Base-by-base conservation (phyloP, 164 flowering plant species). In the Stephania yunnanensis region DNA sequence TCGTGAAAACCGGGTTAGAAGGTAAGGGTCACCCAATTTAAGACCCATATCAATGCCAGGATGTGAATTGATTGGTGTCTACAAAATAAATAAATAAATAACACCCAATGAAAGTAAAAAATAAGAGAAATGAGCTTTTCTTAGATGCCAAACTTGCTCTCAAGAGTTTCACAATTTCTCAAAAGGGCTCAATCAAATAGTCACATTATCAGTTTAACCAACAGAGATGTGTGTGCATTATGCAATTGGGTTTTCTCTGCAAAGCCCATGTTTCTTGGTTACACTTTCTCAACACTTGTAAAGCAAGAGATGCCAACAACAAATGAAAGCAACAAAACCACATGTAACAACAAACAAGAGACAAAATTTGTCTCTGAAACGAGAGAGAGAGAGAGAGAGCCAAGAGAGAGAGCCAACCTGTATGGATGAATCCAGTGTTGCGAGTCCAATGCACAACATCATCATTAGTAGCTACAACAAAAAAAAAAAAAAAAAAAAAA, bases 371-470 rank as follows among this genome's bases (percentile, higher is more conserved):
- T 20, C 61, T 71, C 44, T 7, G 30, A 50, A 61, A 5, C 17
- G 1, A 58, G 46, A 73, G 13, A 61, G 19, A 44, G 25, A 73
- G 25, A 45, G 17, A 29, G 64, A 71, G 15, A 30, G 15, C 17
- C 52, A 44, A 13, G 55, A 25, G 15, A 12, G 68, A 58, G 45
- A 36, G 71, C 58, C 69, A 74, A 61, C 76, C 71, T 67, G 71
- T 67, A 25, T 30, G 63, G 70, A 48, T 46, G 55, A 68, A 67
- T 67, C 46, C 70, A 13, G 71, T 46, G 15, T 25, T 67, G 19
- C 11, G 30, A 45, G 44, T 8, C 64, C 68, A 46, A 67, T 74
- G 42, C 68, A 75, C 77, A 74, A 46, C 48, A 45, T 46, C 12
- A 67, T 12, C 30, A 31, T 68, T 44, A 65, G 15, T 44, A 45